Evolutionary conservation across 495 filamentous ascomycete genomes (phyloP).

Genomic region (Diplogelasinospora grovesii): DNA sequence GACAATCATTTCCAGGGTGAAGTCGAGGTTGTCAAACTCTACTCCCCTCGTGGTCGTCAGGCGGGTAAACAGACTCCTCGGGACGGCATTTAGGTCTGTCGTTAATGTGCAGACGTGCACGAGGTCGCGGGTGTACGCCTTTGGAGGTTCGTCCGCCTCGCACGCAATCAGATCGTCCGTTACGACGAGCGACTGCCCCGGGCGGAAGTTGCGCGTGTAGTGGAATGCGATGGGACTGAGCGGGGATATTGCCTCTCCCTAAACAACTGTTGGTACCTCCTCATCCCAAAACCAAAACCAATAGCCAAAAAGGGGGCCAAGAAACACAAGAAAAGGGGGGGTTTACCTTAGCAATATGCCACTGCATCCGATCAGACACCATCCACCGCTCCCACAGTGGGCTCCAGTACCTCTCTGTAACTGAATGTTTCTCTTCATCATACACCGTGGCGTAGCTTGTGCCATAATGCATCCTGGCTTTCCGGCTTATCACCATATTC

Average conservation of each 20-base stretch:
- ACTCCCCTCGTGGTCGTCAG: conserved; percentile 65
- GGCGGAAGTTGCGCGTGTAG: conserved; percentile 71
- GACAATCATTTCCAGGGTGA: conserved; percentile 68
- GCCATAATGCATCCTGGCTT: conserved; percentile 68
- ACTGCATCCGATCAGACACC: conserved; percentile 73
- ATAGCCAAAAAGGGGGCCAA: background rate
- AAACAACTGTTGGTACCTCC: background rate
- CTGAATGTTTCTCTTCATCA: conserved; percentile 60
- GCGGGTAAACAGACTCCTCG: conserved; percentile 56
- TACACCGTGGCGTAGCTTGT: conserved; percentile 71
- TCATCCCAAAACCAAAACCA: background rate
- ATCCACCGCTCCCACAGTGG: conserved; percentile 76
- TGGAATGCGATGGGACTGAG: conserved; percentile 63
- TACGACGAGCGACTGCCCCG: conserved; percentile 56
- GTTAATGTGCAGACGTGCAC: conserved; percentile 67
- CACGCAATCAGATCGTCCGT: conserved; percentile 70
- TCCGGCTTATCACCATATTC: conserved; percentile 60
- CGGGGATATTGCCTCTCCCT: conserved; percentile 65
- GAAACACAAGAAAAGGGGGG: background rate
- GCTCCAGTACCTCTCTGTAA: conserved; percentile 65
- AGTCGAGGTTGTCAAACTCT: conserved; percentile 70
- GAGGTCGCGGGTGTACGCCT: conserved; percentile 48
- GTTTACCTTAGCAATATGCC: conserved; percentile 66
- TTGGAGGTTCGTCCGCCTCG: conserved; percentile 56
- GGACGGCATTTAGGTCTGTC: conserved; percentile 66